phyloP scores from a whole-genome alignment of 768 basidiomycete species.

The Cyclocybe cylindracea region DNA sequence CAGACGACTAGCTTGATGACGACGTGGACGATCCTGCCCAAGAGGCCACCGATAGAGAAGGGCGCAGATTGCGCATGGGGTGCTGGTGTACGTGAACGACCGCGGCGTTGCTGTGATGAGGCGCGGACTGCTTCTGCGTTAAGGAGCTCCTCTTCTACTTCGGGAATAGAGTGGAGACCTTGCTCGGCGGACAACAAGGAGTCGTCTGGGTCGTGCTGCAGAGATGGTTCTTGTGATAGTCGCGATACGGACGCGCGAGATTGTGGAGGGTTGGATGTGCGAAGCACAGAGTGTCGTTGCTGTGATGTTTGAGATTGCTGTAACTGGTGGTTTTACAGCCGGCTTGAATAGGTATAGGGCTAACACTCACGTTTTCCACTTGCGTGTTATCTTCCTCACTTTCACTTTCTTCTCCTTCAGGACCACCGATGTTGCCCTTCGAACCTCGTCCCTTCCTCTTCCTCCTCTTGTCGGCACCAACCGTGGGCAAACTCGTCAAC shows the following conservation, averaged over 20 bases:
- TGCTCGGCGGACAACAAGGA: slow-evolving; percentile 48
- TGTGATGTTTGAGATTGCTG: slow-evolving; percentile 33
- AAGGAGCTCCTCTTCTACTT: slow-evolving; percentile 54
- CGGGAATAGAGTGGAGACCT: slow-evolving; percentile 63
- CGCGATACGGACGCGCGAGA: slow-evolving; percentile 36
- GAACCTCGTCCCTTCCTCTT: slow-evolving; percentile 49
- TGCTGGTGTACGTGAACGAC: slow-evolving; percentile 33
- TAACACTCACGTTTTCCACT: slow-evolving; percentile 32
- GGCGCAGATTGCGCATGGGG: slow-evolving; percentile 19
- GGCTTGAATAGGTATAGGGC: not conserved
- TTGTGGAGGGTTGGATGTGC: slow-evolving; percentile 28
- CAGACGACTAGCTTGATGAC: slow-evolving; percentile 21
- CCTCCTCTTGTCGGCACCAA: slow-evolving; percentile 64
- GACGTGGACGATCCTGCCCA: slow-evolving; percentile 41
- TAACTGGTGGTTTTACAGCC: slow-evolving; percentile 21
- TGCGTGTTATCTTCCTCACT: slow-evolving; percentile 44
- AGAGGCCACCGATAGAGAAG: slow-evolving; percentile 44
- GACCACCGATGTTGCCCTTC: slow-evolving; percentile 43
- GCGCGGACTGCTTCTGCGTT: slow-evolving; percentile 19
- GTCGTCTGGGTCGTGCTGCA: slow-evolving; percentile 31
- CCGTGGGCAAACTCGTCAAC: slow-evolving; percentile 66
- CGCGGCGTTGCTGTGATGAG: slow-evolving; percentile 21
- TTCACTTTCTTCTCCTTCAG: slow-evolving; percentile 52
- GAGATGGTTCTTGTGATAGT: slow-evolving; percentile 40
- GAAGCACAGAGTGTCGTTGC: slow-evolving; percentile 33